A percentile compares a stretch with the other conserved stretches of the same genome.
Conservation (phyloP, 805 yeast genomes). For the Zygoascus ofunaensis region DNA sequence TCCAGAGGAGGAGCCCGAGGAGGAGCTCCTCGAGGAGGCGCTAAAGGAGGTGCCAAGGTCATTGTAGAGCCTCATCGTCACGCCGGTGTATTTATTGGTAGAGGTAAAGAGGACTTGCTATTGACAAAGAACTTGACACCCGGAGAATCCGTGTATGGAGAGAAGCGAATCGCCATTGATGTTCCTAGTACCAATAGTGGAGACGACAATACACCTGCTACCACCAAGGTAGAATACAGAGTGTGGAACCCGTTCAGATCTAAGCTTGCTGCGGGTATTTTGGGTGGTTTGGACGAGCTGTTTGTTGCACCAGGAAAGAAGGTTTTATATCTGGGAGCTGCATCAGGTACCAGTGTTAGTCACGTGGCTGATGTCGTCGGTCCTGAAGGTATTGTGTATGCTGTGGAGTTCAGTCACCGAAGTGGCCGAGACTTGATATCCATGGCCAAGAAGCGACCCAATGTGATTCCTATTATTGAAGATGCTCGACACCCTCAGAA, state of each 20-base stretch:
- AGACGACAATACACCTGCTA: conserved; percentile 57
- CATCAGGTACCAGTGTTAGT: conserved; percentile 97
- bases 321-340: conserved; percentile 97
- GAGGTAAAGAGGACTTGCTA: conserved; percentile 98
- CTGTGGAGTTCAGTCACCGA: conserved; percentile 98
- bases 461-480: conserved; percentile 96
- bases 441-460: conserved; percentile 99
- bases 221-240: conserved; percentile 97
- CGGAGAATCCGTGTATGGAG: conserved; percentile 98
- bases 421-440: conserved; percentile 98
- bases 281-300: conserved; percentile 98
- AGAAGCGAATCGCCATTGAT: conserved; percentile 89
- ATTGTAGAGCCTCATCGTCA: conserved; percentile 98
- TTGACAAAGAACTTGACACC: conserved; percentile 97
- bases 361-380: conserved; percentile 98
- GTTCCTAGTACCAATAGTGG: conserved; percentile 83
- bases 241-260: conserved; percentile 99
- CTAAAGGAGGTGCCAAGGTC: conserved; percentile 77
- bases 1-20: conserved; percentile 50
- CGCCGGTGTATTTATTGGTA: conserved; percentile 95
- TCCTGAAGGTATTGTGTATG: conserved; percentile 97
- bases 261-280: conserved; percentile 98
- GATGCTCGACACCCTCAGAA: conserved; percentile 99
- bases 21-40: conserved; percentile 49
- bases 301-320: conserved; percentile 98